phyloP scores from a whole-genome alignment of 371 early-diverging fungal species.

The Zopfochytrium polystomum region DNA sequence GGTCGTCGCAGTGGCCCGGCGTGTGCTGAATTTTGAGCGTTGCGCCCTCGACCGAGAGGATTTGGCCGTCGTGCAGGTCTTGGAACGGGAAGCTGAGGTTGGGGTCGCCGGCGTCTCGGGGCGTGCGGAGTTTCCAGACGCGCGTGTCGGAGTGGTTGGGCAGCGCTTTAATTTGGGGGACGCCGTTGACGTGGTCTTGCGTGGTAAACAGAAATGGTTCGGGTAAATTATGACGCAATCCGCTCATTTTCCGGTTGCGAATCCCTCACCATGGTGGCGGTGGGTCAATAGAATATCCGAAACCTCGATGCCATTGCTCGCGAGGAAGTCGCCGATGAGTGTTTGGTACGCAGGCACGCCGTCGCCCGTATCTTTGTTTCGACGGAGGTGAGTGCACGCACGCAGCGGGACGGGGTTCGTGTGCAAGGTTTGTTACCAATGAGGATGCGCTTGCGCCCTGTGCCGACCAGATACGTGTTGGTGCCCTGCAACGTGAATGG shows the following conservation, averaged over 20 bases:
- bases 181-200: constrained; percentile 75
- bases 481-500: constrained; percentile 80
- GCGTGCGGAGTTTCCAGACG: constrained; percentile 27
- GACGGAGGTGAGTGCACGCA: neutral
- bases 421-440: constrained; percentile 34
- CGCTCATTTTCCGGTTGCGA: too few relatives aligned
- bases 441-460: constrained; percentile 64
- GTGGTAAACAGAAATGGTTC: neutral
- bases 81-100: constrained; percentile 28
- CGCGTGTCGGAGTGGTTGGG: constrained; percentile 4
- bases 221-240: neutral
- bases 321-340: constrained; percentile 52
- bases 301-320: constrained; percentile 49
- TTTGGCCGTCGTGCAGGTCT: constrained; percentile 49
- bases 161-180: constrained; percentile 40
- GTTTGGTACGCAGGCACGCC: constrained; percentile 67
- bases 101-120: constrained; percentile 9
- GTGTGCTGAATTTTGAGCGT: constrained; percentile 68
- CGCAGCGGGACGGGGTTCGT: neutral
- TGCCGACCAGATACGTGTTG: constrained; percentile 85
- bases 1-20: constrained; percentile 83
- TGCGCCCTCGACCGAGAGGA: constrained; percentile 57
- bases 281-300: constrained; percentile 80
- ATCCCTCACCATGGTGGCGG: constrained; percentile 53
- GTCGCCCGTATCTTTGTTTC: constrained; percentile 77